These are phyloP conservation scores for Umbelopsis isabellina DNA, from an alignment of 192 early-diverging fungal genomes.

Conservation along the genomic window DNA sequence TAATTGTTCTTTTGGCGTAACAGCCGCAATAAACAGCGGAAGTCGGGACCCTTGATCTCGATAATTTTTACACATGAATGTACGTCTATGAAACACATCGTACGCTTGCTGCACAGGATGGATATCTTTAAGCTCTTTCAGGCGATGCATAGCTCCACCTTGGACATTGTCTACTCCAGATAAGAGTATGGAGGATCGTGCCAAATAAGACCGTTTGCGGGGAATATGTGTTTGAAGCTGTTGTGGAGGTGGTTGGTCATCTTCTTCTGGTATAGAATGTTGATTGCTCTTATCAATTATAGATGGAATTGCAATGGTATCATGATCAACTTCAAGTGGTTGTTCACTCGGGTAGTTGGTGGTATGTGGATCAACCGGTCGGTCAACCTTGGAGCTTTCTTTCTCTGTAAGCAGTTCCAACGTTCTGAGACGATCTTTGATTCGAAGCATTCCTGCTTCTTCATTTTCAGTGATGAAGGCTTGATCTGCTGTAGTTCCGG, in stretches of 20 bases:
- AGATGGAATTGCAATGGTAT: background rate
- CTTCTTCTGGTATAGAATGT: background rate
- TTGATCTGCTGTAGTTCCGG: background rate
- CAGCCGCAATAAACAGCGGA: conserved; percentile 25
- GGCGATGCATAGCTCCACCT: conserved; percentile 12
- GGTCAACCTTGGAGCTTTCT: background rate
- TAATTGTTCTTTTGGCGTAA: background rate
- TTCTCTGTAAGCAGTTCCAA: background rate
- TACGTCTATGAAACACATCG: conserved; percentile 31
- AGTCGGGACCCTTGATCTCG: conserved; percentile 40
- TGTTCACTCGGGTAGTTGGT: background rate
- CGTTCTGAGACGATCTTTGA: background rate
- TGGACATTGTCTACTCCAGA: conserved; percentile 17
- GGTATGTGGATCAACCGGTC: background rate
- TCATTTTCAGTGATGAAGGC: background rate
- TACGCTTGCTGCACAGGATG: conserved; percentile 13
- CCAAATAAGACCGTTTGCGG: background rate
- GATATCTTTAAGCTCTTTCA: conserved; percentile 24
- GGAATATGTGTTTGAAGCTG: background rate
- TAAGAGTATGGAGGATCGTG: conserved; percentile 29
- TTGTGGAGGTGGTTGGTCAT: background rate
- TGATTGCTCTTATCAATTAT: background rate
- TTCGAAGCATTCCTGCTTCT: background rate
- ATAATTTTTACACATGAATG: conserved; percentile 23
- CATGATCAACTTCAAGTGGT: background rate